Evolutionary conservation across 257 asterid species (phyloP).

Genomic region (Voacanga thouarsii): DNA sequence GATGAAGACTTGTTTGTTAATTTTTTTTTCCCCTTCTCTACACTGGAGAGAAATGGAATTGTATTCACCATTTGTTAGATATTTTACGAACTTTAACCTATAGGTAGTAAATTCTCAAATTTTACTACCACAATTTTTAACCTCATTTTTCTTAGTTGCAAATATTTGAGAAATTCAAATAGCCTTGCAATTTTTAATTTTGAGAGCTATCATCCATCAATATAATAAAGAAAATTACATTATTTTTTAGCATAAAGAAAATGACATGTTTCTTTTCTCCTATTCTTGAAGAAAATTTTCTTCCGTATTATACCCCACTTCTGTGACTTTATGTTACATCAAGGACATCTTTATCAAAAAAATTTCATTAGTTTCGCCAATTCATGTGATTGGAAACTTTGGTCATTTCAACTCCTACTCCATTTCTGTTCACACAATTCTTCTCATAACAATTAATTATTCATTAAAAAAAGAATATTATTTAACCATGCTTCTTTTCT

Average conservation of each 20-base stretch:
- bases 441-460: neutral
- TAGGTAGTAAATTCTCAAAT: too few relatives aligned
- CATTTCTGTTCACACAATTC: neutral
- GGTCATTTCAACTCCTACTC: slow-evolving; percentile 6
- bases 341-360: slow-evolving; percentile 11
- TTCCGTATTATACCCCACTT: slow-evolving; percentile 19
- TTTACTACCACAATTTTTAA: too few relatives aligned
- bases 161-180: neutral
- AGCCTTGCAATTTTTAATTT: too few relatives aligned
- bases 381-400: neutral
- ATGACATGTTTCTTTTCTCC: slow-evolving; percentile 3
- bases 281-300: neutral
- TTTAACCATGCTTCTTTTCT: neutral
- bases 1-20: too few relatives aligned
- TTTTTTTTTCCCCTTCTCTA: too few relatives aligned
- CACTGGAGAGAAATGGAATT: too few relatives aligned
- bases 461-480: neutral
- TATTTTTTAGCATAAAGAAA: too few relatives aligned
- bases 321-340: slow-evolving; percentile 24
- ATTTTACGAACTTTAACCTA: too few relatives aligned
- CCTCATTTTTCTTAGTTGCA: too few relatives aligned
- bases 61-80: too few relatives aligned
- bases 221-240: too few relatives aligned
- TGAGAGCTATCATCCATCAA: too few relatives aligned
- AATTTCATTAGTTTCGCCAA: neutral